Base-by-base conservation (phyloP, 257 asterid genomes). In the Avicennia marina region DNA sequence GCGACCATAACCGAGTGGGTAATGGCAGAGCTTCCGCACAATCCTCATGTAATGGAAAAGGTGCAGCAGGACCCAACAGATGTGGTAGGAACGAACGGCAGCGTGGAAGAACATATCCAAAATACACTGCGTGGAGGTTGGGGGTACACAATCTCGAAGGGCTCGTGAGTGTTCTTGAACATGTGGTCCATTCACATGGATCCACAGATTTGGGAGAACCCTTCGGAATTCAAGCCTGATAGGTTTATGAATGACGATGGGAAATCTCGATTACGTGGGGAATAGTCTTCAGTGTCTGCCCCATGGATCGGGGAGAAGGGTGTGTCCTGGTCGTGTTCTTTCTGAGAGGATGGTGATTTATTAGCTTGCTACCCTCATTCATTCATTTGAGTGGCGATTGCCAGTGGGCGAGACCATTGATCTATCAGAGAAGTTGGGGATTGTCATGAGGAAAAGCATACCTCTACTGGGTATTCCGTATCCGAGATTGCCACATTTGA, bases 321-420 rank as follows among this genome's bases (percentile, higher is more conserved):
- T 48, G 3, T 48, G 55, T 10, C 32, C 55, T 13, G 55, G 55
- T 4, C 4, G 2, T 29, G 4, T 10, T 2, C 29, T 48, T 19
- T 29, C 55, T 29, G 55, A 48, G 31, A 20, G 4, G 20, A 48
- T 48, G 55, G 4, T 48, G 32, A 48, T 48, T 29, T 22, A 48
- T 22, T 48, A 3, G 2, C 2, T 48, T 2, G 55, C 32, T 1
- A 20, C 55, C 6, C 33, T 48, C 4, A n/a, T 48, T 11, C 55
- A 48, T 22, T 48, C 31, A 21, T 48, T 48, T 12, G 55, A 48
- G 2, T 48, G 55, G 55, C 29, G 55, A 10, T 22, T 48, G 55
- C 5, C 29, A 4, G 32, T 4, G 4, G 55, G 32, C 31, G 31
- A 48, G 31, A 25, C 2, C 4, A 12, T 48, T 5, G 55, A 48